Conservation (phyloP, 176 grass and related monocot genomes). For the Oryza glumipatula region DNA sequence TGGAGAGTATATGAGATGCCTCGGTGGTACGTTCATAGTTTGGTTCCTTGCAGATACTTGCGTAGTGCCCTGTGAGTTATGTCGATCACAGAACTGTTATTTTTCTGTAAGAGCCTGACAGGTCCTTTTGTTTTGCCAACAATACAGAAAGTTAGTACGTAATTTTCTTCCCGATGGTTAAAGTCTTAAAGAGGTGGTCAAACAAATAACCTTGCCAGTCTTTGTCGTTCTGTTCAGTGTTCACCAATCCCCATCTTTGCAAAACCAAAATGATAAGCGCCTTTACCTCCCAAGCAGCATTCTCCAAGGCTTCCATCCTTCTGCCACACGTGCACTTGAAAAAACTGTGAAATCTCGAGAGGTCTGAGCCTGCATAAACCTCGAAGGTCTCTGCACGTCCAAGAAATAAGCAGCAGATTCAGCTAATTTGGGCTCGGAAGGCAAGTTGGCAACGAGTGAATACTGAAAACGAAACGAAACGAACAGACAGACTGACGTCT, state of each 20-base stretch:
- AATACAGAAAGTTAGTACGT: too few relatives aligned
- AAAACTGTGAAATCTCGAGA: not conserved
- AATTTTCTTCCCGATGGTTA: too few relatives aligned
- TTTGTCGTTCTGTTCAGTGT: slow-evolving; percentile 21
- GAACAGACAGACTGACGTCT: not conserved
- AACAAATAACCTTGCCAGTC: too few relatives aligned
- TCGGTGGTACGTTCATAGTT: not conserved
- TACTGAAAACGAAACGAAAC: not conserved
- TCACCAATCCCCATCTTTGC: slow-evolving; percentile 35
- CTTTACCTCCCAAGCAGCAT: slow-evolving; percentile 3
- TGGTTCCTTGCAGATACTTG: not conserved
- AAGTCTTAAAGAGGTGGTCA: too few relatives aligned
- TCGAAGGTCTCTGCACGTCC: too few relatives aligned
- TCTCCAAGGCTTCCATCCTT: not conserved
- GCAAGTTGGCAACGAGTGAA: not conserved
- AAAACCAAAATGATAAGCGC: slow-evolving; percentile 5
- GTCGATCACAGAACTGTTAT: too few relatives aligned
- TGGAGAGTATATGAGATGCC: not conserved
- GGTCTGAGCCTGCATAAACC: too few relatives aligned
- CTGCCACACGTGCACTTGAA: not conserved
- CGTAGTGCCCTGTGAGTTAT: not conserved
- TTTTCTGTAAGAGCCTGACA: too few relatives aligned
- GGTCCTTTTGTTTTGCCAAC: too few relatives aligned
- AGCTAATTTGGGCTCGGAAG: not conserved
- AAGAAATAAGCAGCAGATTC: not conserved